Conservation (phyloP, 495 filamentous ascomycete species). For the Penicillium crystallinum region DNA sequence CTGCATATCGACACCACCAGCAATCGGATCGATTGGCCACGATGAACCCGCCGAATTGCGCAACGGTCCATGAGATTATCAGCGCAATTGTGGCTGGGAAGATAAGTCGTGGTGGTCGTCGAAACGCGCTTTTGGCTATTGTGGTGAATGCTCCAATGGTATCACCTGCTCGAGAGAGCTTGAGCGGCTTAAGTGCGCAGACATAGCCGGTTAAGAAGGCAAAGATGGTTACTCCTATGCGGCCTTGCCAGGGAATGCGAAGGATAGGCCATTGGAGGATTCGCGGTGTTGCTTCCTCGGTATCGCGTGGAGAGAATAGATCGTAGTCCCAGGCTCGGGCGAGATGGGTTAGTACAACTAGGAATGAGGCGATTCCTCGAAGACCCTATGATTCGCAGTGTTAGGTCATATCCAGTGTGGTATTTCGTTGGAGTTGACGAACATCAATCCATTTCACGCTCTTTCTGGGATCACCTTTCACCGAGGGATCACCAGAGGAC, state of each 20-base stretch:
- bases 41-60: constrained; percentile 56
- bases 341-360: constrained; percentile 65
- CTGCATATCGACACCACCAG: constrained; percentile 56
- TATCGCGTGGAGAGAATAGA: constrained; percentile 52
- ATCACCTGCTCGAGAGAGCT: constrained; percentile 52
- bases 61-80: constrained; percentile 53
- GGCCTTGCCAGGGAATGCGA: constrained; percentile 60
- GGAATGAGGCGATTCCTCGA: constrained; percentile 58
- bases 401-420: background rate
- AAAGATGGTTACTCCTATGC: constrained; percentile 63
- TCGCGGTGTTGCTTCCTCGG: constrained; percentile 42
- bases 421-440: constrained; percentile 19
- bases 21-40: constrained; percentile 54
- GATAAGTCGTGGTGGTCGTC: constrained; percentile 58
- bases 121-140: constrained; percentile 58
- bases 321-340: constrained; percentile 55
- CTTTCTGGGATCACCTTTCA: constrained; percentile 43
- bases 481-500: constrained; percentile 20
- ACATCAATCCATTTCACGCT: constrained; percentile 72
- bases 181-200: constrained; percentile 61
- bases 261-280: constrained; percentile 57
- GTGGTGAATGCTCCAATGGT: constrained; percentile 47
- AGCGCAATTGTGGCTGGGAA: constrained; percentile 58
- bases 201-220: constrained; percentile 65
- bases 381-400: constrained; percentile 46